A percentile compares a stretch with the other conserved stretches of the same genome.
phyloP scores from a whole-genome alignment of 768 basidiomycete species.

The Boletus pseudopeckii region DNA sequence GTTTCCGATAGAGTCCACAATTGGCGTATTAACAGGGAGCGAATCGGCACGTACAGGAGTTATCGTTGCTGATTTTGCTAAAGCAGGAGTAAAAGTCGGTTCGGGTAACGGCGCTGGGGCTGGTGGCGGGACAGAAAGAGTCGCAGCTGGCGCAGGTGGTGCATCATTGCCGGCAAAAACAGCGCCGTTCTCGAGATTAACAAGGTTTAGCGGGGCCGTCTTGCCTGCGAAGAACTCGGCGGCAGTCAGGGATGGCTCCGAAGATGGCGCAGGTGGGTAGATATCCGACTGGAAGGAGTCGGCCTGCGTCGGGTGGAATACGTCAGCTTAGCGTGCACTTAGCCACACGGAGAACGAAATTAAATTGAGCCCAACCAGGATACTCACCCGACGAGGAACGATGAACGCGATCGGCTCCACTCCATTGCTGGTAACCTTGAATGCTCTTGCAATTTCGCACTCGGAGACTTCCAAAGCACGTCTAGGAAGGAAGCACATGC shows the following conservation, averaged over 20 bases:
- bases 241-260: slow-evolving; percentile 75
- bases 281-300: slow-evolving; percentile 98
- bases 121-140: slow-evolving; percentile 29
- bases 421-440: slow-evolving; percentile 70
- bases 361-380: neutral
- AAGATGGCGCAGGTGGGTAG: slow-evolving; percentile 86
- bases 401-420: slow-evolving; percentile 95
- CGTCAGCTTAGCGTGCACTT: neutral
- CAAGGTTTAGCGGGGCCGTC: slow-evolving; percentile 68
- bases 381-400: slow-evolving; percentile 81
- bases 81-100: slow-evolving; percentile 32
- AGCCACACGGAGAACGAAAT: neutral
- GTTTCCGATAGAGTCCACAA: slow-evolving; percentile 7
- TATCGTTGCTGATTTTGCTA: slow-evolving; percentile 31
- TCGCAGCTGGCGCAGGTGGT: slow-evolving; percentile 24
- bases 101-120: slow-evolving; percentile 28
- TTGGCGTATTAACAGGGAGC: slow-evolving; percentile 1
- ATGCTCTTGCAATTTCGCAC: slow-evolving; percentile 93
- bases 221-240: slow-evolving; percentile 89
- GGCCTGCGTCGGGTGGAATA: slow-evolving; percentile 43
- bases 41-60: slow-evolving; percentile 16
- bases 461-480: slow-evolving; percentile 85
- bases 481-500: slow-evolving; percentile 94
- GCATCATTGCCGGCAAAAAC: slow-evolving; percentile 33
- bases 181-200: slow-evolving; percentile 72